Evolutionary conservation across 2,329 filamentous ascomycete genomes (phyloP), one percentile per base, ranked within the genome.

Genomic region (Domatiomyces catenatus): DNA sequence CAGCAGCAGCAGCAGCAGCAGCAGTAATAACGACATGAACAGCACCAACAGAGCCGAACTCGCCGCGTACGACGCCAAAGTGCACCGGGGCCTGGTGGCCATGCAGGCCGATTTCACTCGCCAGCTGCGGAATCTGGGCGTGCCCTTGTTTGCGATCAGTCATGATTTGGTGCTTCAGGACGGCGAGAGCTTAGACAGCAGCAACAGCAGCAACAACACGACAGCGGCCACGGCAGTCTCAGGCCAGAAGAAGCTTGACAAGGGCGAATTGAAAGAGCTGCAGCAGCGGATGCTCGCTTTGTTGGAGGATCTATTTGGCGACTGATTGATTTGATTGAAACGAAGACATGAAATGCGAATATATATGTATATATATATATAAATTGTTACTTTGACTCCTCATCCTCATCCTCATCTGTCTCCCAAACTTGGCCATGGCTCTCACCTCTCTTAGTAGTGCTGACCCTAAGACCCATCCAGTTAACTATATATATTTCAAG

Each of bases 81-180:
- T 84, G 15, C 76, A 82, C 57, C 71, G 68, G 50, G 79, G 79
- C 2, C 74, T 75, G 48, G 65, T 65, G 42, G 68, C 75, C 8
- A 82, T 84, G 80, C 71, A 75, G 0, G 68, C 70, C n/a, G 73
- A 74, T 12, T 76, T 82, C 64, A 70, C 68, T 5, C 62, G 64
- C 1, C 76, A 78, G 55, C 62, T 84, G 46, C 75, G 75, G 51
- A 67, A 64, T 6, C 61, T 83, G 28, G 77, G 75, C 7, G 72
- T 82, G 36, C 79, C 79, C 0, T 81, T 82, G 60, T 82, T 80
- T 59, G 74, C 72, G 5, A 73, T 75, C 24, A 69, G 67, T 50
- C 57, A 64, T 42, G 66, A 69, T 8, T 58, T 75, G 32, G 63
- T 77, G 26, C 52, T 69, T 17, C 56, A 59, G 5, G 62, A 63